phyloP scores from a whole-genome alignment of 1,139 yeast species.

The Suhomyces bolitotheri region DNA sequence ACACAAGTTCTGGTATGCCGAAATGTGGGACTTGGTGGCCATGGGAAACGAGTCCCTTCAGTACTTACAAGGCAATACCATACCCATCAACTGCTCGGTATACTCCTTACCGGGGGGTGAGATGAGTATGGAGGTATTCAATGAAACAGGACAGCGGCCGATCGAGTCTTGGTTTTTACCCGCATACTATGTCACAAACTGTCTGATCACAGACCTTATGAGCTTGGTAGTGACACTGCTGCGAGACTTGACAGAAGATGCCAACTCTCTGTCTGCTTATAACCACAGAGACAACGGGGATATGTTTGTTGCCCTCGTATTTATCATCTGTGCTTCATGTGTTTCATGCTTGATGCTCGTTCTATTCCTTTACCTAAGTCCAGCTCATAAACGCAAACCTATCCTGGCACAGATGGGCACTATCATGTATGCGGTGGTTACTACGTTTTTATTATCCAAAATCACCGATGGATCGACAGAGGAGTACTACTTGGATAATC shows the following conservation, averaged over 20 bases:
- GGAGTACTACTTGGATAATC: conserved; percentile 39
- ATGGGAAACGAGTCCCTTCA: conserved; percentile 25
- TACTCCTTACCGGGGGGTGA: conserved; percentile 38
- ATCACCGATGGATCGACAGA: conserved; percentile 34
- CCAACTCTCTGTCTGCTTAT: conserved; percentile 20
- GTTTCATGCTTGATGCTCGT: conserved; percentile 56
- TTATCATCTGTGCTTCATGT: conserved; percentile 44
- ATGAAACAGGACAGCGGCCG: conserved; percentile 19
- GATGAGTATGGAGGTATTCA: conserved; percentile 22
- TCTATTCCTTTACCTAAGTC: conserved; percentile 45
- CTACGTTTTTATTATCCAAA: conserved; percentile 42
- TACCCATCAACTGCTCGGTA: conserved; percentile 38
- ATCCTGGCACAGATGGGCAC: conserved; percentile 47
- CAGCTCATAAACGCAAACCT: conserved; percentile 48
- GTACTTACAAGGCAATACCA: conserved; percentile 23
- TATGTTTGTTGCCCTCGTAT: conserved; percentile 45
- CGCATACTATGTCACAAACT: conserved; percentile 46
- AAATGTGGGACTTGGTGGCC: conserved; percentile 10
- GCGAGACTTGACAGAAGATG: conserved; percentile 6
- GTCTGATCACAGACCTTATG: conserved; percentile 27
- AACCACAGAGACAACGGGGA: conserved; percentile 40
- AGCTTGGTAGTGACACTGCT: conserved; percentile 11
- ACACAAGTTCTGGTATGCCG: conserved; percentile 1
- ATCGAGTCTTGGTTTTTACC: conserved; percentile 29
- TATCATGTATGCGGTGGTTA: conserved; percentile 42